phyloP scores from a whole-genome alignment of 169 alveolate genomes.

The Plasmodium knowlesi region DNA sequence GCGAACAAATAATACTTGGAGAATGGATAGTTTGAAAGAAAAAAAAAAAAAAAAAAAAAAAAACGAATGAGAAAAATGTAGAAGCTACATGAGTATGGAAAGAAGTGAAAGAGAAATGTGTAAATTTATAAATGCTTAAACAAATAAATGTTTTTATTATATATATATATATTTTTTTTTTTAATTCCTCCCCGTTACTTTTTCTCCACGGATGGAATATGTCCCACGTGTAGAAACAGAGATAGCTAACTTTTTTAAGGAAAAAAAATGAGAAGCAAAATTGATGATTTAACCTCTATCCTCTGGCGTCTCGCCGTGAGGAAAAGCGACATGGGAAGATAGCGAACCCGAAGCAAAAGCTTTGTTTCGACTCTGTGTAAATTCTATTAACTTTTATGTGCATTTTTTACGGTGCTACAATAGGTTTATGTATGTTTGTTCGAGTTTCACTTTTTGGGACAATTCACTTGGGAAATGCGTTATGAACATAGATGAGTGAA shows the following conservation, averaged over 20 bases:
- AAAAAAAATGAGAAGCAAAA: background rate
- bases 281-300: background rate
- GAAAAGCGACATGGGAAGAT: background rate
- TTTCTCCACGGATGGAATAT: background rate
- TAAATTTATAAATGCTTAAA: background rate
- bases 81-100: background rate
- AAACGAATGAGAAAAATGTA: background rate
- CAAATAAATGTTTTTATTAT: background rate
- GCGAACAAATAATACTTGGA: background rate
- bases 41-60: conserved; percentile 1
- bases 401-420: background rate
- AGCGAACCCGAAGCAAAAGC: background rate
- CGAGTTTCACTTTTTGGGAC: background rate
- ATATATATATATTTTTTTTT: background rate
- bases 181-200: background rate
- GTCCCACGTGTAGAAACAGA: background rate
- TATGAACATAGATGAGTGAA: background rate
- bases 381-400: background rate
- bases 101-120: background rate
- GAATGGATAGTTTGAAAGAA: background rate
- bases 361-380: background rate
- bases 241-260: background rate
- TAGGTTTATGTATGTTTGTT: background rate
- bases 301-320: background rate
- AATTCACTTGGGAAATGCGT: background rate